Evolutionary conservation across 2,329 filamentous ascomycete species (phyloP), one percentile per base, ranked within the genome.

Genomic region (Talaromyces sp.): DNA sequence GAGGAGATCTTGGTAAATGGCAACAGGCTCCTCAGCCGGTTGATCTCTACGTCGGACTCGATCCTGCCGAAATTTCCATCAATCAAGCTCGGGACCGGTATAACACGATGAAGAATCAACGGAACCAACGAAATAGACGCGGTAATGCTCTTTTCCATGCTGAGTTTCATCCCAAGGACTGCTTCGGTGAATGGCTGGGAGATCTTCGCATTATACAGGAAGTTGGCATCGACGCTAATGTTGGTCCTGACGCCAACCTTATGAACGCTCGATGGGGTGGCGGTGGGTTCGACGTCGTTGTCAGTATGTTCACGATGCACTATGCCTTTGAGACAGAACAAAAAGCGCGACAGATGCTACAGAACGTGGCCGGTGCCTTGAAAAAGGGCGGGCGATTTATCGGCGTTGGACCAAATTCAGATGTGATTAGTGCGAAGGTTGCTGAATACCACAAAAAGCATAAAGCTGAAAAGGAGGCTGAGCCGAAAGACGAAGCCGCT

Each of bases 301-400:
- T 90, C 74, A 97, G 97, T 87, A 99, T 99, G 95, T 99, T 99
- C 78, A 96, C 93, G 73, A 95, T 99, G 88, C 95, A 99, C 80
- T 99, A 99, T 76, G 93, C 95, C 6, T 99, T 98, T 71, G 95
- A 98, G 81, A 92, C 84, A 61, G 94, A 99, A 77, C 86, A 87
- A 57, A 96, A 97, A 77, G 92, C 94, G 2, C 87, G 92, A 52
- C 91, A 87, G 68, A 98, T 99, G 95, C 84, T 99, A 64, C 87
- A 89, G 72, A 99, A 99, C 73, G 94, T 99, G 3, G 90, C 95
- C 0, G 91, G 93, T 0, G 87, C 91, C 2, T 79, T 99, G 72
- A 97, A 94, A 77, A 97, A 98, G 75, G 95, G 95, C 27, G 95
- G 95, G 1, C 88, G 93, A 43, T 96, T 99, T 78, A 89, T 99